These are phyloP conservation scores for Scheffersomyces amazonensis DNA, from an alignment of 805 yeast species.

Conservation along the genomic window DNA sequence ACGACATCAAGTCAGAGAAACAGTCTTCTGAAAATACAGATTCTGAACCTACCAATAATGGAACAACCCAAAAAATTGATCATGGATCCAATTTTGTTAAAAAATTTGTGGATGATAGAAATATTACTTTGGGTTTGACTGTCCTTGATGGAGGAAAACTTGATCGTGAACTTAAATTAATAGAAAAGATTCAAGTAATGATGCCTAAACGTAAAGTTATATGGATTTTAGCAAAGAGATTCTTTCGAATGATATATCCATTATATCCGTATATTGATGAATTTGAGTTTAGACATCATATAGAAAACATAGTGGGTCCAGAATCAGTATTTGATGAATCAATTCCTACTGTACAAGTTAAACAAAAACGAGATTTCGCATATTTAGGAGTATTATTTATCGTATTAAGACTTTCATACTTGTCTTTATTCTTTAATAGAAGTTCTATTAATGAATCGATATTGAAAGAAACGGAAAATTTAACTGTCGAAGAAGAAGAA, in stretches of 20 bases:
- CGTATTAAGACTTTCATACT: conserved; percentile 38
- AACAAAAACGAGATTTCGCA: conserved; percentile 39
- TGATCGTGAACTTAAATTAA: conserved; percentile 27
- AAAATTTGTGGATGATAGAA: conserved; percentile 4
- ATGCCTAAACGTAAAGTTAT: conserved; percentile 52
- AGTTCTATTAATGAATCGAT: conserved; percentile 25
- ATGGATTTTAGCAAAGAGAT: conserved; percentile 53
- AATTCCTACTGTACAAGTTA: conserved; percentile 23
- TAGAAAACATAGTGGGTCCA: conserved; percentile 41
- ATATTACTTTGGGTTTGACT: conserved; percentile 15
- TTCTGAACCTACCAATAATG: too few relatives aligned
- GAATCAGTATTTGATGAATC: conserved; percentile 20
- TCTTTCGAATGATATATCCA: conserved; percentile 55
- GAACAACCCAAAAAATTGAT: background rate
- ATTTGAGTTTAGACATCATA: conserved; percentile 38
- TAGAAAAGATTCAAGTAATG: conserved; percentile 25
- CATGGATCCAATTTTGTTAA: too few relatives aligned
- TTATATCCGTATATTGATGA: conserved; percentile 66
- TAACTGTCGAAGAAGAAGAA: conserved; percentile 19
- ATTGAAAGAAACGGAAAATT: conserved; percentile 18
- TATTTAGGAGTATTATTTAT: conserved; percentile 37
- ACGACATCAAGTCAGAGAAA: conserved; percentile 13
- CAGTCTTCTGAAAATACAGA: background rate
- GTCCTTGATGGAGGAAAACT: conserved; percentile 12
- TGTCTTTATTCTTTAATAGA: conserved; percentile 35